Percentiles rank a stretch among this genome's conserved stretches.
Conservation (phyloP, 495 filamentous ascomycete genomes). For the Penicillium parvum region DNA sequence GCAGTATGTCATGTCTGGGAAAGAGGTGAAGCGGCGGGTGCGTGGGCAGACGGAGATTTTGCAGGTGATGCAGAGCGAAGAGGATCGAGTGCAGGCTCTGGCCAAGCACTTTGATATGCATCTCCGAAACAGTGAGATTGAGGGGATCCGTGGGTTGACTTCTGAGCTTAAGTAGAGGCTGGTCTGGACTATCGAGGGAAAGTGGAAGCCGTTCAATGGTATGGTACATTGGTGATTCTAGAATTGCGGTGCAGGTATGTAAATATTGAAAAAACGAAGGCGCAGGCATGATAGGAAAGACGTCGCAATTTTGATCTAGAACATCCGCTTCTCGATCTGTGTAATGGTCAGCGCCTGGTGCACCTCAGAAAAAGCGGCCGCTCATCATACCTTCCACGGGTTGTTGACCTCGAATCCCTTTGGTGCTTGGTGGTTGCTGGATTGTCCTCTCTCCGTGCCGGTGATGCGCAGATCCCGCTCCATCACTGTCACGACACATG, state of each 20-base stretch:
- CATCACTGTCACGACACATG: constrained; percentile 70
- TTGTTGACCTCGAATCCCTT: constrained; percentile 91
- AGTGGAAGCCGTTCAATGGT: constrained; percentile 8
- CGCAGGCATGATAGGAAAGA: constrained; percentile 22
- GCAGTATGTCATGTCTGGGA: constrained; percentile 52
- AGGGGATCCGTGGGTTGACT: constrained; percentile 44
- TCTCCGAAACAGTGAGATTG: constrained; percentile 48
- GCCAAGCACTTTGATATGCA: constrained; percentile 53
- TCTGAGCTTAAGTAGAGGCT: constrained; percentile 40
- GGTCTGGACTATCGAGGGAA: constrained; percentile 6
- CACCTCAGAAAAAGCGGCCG: too few relatives aligned
- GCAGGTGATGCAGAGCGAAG: constrained; percentile 43
- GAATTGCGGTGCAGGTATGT: constrained; percentile 27
- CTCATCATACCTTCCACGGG: constrained; percentile 87
- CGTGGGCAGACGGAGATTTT: constrained; percentile 50
- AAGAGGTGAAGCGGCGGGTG: constrained; percentile 53
- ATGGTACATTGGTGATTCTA: constrained; percentile 27
- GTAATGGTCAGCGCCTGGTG: constrained; percentile 15
- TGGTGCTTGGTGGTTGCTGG: constrained; percentile 72
- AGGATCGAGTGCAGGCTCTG: constrained; percentile 50
- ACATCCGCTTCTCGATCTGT: constrained; percentile 42
- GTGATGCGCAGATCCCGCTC: constrained; percentile 89
- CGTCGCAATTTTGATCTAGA: constrained; percentile 31
- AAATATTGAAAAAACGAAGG: constrained; percentile 16
- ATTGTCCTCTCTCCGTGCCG: constrained; percentile 78